phyloP scores from a whole-genome alignment of 2,329 filamentous ascomycete genomes.

The Monosporascus cannonballus region DNA sequence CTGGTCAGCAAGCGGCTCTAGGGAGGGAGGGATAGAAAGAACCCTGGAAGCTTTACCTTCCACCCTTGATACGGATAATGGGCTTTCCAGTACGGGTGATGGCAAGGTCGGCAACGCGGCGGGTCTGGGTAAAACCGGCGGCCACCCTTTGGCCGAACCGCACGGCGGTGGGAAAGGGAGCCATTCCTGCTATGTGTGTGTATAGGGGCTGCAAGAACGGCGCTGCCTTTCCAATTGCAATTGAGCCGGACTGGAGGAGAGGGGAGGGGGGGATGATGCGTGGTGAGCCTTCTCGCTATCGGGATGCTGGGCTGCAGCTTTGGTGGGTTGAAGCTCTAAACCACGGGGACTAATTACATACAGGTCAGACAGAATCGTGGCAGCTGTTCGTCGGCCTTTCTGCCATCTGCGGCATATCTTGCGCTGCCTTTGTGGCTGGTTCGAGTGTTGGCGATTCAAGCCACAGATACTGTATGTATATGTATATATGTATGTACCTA shows the following conservation, averaged over 20 bases:
- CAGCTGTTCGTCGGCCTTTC: conserved; percentile 5
- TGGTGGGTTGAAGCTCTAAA: conserved; percentile 20
- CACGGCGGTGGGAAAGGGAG: conserved; percentile 49
- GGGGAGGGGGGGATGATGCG: neutral
- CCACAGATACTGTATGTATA: neutral
- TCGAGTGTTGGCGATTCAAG: neutral
- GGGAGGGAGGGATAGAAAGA: conserved; percentile 15
- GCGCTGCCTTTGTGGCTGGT: neutral
- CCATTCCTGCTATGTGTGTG: conserved; percentile 39
- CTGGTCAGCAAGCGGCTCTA: neutral
- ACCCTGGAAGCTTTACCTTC: conserved; percentile 57
- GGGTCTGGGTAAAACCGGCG: conserved; percentile 43
- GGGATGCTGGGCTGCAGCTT: conserved; percentile 3
- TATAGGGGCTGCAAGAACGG: conserved; percentile 26
- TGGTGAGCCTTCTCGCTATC: conserved; percentile 9
- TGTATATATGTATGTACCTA: neutral
- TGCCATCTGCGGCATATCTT: neutral
- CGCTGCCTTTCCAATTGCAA: conserved; percentile 22
- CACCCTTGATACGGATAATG: conserved; percentile 80
- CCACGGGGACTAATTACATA: neutral
- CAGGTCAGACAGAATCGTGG: neutral
- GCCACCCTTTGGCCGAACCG: conserved; percentile 45
- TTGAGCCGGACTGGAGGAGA: conserved; percentile 3
- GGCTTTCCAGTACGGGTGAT: conserved; percentile 97
- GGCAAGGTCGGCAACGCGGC: conserved; percentile 70